These are phyloP conservation scores for Arctostaphylos glauca DNA, from an alignment of 148 eudicot genomes.

Conservation along the genomic window DNA sequence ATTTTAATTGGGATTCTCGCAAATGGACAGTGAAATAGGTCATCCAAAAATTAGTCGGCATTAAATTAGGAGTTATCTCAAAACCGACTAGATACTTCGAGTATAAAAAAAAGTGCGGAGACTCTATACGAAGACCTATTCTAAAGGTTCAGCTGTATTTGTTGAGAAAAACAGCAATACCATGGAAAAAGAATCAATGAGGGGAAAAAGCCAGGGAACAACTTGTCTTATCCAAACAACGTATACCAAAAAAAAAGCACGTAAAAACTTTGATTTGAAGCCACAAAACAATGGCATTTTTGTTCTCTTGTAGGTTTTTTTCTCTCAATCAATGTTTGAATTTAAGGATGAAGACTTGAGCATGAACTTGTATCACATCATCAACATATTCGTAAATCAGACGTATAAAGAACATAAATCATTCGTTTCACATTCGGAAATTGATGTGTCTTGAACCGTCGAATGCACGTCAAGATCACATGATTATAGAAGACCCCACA, in stretches of 20 bases:
- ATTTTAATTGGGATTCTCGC: too few relatives aligned
- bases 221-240: neutral
- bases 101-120: too few relatives aligned
- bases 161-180: neutral
- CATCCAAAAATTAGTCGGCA: neutral
- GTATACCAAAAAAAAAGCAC: neutral
- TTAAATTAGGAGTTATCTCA: too few relatives aligned
- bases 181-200: neutral
- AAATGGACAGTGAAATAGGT: too few relatives aligned
- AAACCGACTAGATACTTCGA: too few relatives aligned
- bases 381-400: too few relatives aligned
- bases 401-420: too few relatives aligned
- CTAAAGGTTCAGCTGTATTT: neutral
- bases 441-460: too few relatives aligned
- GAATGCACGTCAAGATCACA: too few relatives aligned
- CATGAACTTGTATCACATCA: too few relatives aligned
- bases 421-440: too few relatives aligned
- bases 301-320: neutral
- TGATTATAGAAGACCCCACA: too few relatives aligned
- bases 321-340: neutral
- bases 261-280: neutral
- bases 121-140: neutral
- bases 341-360: neutral
- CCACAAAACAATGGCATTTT: neutral
- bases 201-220: neutral